A percentile compares a stretch with the other conserved stretches of the same genome.
Conservation (phyloP, 192 early-diverging fungal species). For the Spizellomyces punctatus region DNA sequence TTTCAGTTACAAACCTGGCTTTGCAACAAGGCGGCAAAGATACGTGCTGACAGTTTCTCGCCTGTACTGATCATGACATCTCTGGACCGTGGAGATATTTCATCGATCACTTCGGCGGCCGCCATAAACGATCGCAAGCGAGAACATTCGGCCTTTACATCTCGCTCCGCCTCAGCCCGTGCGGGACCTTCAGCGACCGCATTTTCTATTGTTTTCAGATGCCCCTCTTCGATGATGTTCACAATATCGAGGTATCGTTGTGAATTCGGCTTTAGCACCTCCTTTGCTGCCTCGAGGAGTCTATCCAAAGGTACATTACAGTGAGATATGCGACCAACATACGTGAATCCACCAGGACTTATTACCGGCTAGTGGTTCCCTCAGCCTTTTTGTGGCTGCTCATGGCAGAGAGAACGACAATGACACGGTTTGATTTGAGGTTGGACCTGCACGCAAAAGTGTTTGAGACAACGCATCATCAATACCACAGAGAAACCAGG, state of each 20-base stretch:
- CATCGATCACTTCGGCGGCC: constrained; percentile 93
- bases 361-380: constrained; percentile 85
- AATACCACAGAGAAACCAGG: no score
- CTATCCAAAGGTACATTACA: constrained; percentile 29
- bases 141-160: constrained; percentile 77
- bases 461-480: no score
- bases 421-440: constrained; percentile 73
- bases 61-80: constrained; percentile 95
- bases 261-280: constrained; percentile 75
- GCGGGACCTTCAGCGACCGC: constrained; percentile 20
- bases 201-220: constrained; percentile 66
- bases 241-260: constrained; percentile 75
- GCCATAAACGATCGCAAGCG: constrained; percentile 83
- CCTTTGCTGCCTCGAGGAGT: constrained; percentile 68
- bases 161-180: constrained; percentile 47
- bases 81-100: constrained; percentile 93
- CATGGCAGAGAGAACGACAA: constrained; percentile 96
- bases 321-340: not conserved
- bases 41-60: constrained; percentile 91
- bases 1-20: constrained; percentile 40
- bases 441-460: constrained; percentile 32
- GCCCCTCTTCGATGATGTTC: constrained; percentile 78
- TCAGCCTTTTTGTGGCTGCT: constrained; percentile 83
- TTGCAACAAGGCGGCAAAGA: constrained; percentile 81
- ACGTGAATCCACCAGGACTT: not conserved